These are phyloP conservation scores for Teunomyces panamensis DNA, from an alignment of 805 yeast species.

Conservation along the genomic window DNA sequence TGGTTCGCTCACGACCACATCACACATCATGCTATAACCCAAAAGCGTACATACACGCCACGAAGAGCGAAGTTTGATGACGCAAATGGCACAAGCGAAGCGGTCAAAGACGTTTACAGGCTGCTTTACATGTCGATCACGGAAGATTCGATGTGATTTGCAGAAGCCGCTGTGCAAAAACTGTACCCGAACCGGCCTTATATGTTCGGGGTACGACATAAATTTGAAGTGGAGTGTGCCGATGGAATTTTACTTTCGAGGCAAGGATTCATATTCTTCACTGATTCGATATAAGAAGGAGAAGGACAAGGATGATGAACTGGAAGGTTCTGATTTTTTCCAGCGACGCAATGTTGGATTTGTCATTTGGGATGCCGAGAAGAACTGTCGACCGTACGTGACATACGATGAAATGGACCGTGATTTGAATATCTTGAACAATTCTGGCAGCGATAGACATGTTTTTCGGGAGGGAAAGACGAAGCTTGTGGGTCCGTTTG, in stretches of 20 bases:
- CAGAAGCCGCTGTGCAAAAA: slow-evolving; percentile 66
- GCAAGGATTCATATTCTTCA: slow-evolving; percentile 25
- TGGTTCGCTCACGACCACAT: not conserved
- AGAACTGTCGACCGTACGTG: slow-evolving; percentile 47
- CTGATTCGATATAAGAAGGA: slow-evolving; percentile 23
- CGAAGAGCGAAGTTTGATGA: not conserved
- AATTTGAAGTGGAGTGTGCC: slow-evolving; percentile 77
- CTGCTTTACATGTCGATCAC: slow-evolving; percentile 79
- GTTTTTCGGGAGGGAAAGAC: slow-evolving; percentile 45
- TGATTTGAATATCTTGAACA: slow-evolving; percentile 57
- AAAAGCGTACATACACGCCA: not conserved
- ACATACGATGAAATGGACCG: slow-evolving; percentile 83
- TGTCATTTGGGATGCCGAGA: slow-evolving; percentile 63
- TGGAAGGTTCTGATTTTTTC: slow-evolving; percentile 41
- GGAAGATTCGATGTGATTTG: slow-evolving; percentile 81
- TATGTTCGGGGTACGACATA: slow-evolving; percentile 81
- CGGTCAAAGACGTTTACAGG: slow-evolving; percentile 74
- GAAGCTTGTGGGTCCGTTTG: slow-evolving; percentile 72
- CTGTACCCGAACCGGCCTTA: slow-evolving; percentile 63
- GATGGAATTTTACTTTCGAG: slow-evolving; percentile 25
- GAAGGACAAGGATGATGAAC: slow-evolving; percentile 16
- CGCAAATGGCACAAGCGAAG: slow-evolving; percentile 2
- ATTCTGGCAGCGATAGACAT: slow-evolving; percentile 30
- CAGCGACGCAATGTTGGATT: slow-evolving; percentile 72
- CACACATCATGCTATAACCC: not conserved